phyloP scores from a whole-genome alignment of 2,329 filamentous ascomycete species.

The Tolypocladium guangdongense region DNA sequence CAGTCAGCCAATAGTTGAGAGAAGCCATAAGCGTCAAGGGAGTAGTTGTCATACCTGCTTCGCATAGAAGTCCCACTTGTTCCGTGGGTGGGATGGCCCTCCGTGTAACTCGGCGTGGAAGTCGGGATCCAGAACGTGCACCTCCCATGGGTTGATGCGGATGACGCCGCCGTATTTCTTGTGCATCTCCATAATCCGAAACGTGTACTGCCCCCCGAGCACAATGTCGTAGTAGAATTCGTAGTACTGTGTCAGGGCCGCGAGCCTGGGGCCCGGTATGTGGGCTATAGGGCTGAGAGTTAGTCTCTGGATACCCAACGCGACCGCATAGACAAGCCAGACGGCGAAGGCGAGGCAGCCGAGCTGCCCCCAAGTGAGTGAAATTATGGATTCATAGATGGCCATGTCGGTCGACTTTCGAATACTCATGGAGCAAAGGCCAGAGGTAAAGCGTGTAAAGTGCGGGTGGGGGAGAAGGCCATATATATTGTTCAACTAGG shows the following conservation, averaged over 20 bases:
- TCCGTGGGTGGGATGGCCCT: slow-evolving; percentile 15
- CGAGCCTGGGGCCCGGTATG: slow-evolving; percentile 27
- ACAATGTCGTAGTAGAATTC: slow-evolving; percentile 33
- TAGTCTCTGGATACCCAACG: slow-evolving; percentile 19
- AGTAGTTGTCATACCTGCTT: slow-evolving; percentile 21
- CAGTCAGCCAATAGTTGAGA: slow-evolving; percentile 2
- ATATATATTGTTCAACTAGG: not conserved
- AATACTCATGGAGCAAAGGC: no score
- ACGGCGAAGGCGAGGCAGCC: slow-evolving; percentile 11
- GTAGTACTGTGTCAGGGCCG: slow-evolving; percentile 27
- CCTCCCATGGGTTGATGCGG: slow-evolving; percentile 28
- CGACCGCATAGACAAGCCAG: slow-evolving; percentile 18
- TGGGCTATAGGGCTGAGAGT: slow-evolving; percentile 26
- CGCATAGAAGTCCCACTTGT: slow-evolving; percentile 23
- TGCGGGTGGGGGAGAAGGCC: not conserved
- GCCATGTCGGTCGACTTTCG: not conserved
- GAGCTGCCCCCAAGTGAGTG: slow-evolving; percentile 14
- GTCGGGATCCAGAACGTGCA: slow-evolving; percentile 25
- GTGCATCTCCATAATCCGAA: slow-evolving; percentile 30
- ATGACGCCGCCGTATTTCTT: slow-evolving; percentile 28
- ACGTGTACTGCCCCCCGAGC: slow-evolving; percentile 29
- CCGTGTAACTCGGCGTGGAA: slow-evolving; percentile 29
- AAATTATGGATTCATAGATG: slow-evolving; percentile 10
- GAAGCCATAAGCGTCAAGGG: no score
- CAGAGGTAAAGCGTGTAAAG: not conserved